Evolutionary conservation across 441 rosid genomes (phyloP), one percentile per base, ranked within the genome.

Genomic region (Erodium texanum): DNA sequence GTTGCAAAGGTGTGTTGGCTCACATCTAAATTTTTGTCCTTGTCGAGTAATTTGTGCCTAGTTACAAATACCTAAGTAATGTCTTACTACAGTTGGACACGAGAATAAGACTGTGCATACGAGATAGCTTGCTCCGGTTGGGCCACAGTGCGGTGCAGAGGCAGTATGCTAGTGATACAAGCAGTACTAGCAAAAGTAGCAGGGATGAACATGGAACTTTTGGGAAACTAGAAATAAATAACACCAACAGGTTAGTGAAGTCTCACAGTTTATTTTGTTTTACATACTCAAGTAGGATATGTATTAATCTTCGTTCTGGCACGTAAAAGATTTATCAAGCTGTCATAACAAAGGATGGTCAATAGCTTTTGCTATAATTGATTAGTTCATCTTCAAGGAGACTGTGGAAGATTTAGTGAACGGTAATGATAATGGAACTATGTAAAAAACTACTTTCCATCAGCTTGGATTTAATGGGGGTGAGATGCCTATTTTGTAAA

Each of bases 121-220:
- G 99, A 52, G 97, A 89, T 86, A 95, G 99, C 90, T 86, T 95
- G 88, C 85, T 83, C 83, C 89, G 98, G 79, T 75, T 95, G 85
- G 92, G 97, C 75, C 89, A 89, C 81, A 89, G 89, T 71, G 97
- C 93, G 27, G 74, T 70, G 74, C 90, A 83, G 74, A 87, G 98
- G 83, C 92, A 87, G 76, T 76, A 74, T 70, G 72, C 82, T 52
- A 70, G 81, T 78, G 87, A 86, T 76, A 77, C 86, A 59, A 72
- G 85, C 74, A 85, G 86, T 74, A 77, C 78, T 68, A 83, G 76
- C 74, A 83, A 75, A 75, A 66, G 75, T 78, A 66, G 84, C 82
- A 80, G 80, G 77, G 85, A 82, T 67, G 88, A 83, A 68, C 81
- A 66, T 24, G 82, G 84, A 77, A 77, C 70, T 74, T 66, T 68